phyloP scores from a whole-genome alignment of 1,284 basidiomycete genomes.

The Rugosomyces carneus region DNA sequence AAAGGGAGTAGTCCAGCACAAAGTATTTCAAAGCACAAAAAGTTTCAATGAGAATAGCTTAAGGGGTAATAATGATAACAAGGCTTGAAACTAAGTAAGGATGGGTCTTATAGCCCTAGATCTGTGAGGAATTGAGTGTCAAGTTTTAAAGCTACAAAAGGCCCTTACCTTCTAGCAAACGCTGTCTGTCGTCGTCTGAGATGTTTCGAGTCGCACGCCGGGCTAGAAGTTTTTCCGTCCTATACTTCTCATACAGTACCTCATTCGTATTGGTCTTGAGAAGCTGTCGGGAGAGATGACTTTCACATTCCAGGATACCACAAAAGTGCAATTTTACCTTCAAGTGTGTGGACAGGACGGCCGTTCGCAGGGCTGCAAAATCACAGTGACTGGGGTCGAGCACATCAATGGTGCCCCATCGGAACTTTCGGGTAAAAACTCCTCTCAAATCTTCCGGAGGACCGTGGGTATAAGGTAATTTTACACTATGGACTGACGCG shows the following conservation, averaged over 20 bases:
- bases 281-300: conserved; percentile 36
- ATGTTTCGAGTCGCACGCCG: conserved; percentile 66
- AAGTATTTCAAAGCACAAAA: conserved; percentile 1
- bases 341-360: conserved; percentile 72
- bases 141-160: conserved; percentile 1
- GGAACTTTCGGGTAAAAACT: conserved; percentile 66
- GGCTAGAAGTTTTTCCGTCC: conserved; percentile 79
- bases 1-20: conserved; percentile 4
- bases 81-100: conserved; percentile 4
- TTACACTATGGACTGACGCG: conserved; percentile 29
- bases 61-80: conserved; percentile 10
- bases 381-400: conserved; percentile 78
- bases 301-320: not conserved
- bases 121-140: conserved; percentile 27
- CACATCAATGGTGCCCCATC: conserved; percentile 82
- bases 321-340: conserved; percentile 43
- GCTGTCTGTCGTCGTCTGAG: conserved; percentile 62
- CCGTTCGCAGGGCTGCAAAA: conserved; percentile 74
- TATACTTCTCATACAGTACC: conserved; percentile 77
- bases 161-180: conserved; percentile 60
- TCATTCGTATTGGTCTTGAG: conserved; percentile 76
- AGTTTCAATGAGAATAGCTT: conserved; percentile 13
- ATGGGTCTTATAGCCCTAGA: conserved; percentile 39
- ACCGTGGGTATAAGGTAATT: conserved; percentile 38
- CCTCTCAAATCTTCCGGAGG: conserved; percentile 64